These are phyloP conservation scores for Aschersonia sp. DNA, from an alignment of 2,329 filamentous ascomycete genomes.

Conservation along the genomic window DNA sequence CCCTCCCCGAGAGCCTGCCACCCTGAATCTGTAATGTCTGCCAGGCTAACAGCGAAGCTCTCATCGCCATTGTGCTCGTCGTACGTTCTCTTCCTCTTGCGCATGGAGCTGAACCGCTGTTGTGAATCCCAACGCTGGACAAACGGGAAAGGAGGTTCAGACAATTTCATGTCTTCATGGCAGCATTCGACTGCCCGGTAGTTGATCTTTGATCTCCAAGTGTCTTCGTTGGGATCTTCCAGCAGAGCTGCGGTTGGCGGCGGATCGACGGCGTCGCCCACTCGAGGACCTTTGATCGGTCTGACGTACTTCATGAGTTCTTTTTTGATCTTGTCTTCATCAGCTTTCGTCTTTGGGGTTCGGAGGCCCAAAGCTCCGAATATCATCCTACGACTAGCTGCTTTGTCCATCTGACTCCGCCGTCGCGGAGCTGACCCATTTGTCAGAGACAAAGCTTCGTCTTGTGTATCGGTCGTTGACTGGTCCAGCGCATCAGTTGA, in stretches of 20 bases:
- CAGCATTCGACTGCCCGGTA: conserved; percentile 76
- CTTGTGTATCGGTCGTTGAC: background rate
- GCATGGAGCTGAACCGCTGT: conserved; percentile 33
- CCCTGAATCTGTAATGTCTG: conserved; percentile 1
- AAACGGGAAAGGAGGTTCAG: conserved; percentile 78
- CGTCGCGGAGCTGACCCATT: background rate
- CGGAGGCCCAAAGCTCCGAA: conserved; percentile 60
- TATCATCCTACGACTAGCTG: conserved; percentile 51
- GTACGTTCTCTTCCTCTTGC: conserved; percentile 34
- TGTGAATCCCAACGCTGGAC: conserved; percentile 78
- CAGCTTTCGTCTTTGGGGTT: conserved; percentile 52
- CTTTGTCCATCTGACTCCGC: conserved; percentile 26
- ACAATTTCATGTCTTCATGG: conserved; percentile 52
- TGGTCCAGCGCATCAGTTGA: background rate
- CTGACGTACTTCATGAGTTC: conserved; percentile 42
- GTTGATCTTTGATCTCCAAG: conserved; percentile 61
- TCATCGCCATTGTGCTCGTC: conserved; percentile 16
- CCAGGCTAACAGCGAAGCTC: conserved; percentile 13
- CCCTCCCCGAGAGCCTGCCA: conserved; percentile 2
- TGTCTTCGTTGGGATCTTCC: conserved; percentile 10
- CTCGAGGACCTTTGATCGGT: conserved; percentile 21
- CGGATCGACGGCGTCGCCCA: conserved; percentile 6
- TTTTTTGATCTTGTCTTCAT: conserved; percentile 48
- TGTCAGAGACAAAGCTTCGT: background rate
- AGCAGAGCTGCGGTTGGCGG: conserved; percentile 3